Evolutionary conservation across 2,329 filamentous ascomycete species (phyloP).

Genomic region (Seiridium unicorne): DNA sequence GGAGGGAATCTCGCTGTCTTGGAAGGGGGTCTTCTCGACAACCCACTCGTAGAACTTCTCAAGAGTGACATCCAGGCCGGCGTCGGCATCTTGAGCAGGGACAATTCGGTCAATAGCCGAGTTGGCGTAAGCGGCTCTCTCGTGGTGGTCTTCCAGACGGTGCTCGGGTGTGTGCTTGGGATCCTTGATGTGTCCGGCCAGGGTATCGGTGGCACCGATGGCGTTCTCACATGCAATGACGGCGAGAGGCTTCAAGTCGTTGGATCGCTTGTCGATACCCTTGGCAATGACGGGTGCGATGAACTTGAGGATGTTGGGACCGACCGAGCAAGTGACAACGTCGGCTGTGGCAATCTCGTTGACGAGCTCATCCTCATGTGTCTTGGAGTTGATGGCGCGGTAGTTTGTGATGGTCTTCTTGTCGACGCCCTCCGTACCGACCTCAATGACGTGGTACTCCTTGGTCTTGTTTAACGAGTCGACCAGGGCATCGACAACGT

Average conservation of each 20-base stretch:
- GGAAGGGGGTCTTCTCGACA: constrained; percentile 84
- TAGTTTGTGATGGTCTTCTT: constrained; percentile 90
- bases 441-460: constrained; percentile 90
- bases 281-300: constrained; percentile 95
- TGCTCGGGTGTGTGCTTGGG: constrained; percentile 68
- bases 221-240: constrained; percentile 99
- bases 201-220: constrained; percentile 88
- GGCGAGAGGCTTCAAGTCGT: constrained; percentile 65
- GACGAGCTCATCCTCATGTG: constrained; percentile 76
- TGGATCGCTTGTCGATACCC: constrained; percentile 78
- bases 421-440: constrained; percentile 78
- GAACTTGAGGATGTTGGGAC: constrained; percentile 93
- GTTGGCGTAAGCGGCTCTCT: constrained; percentile 89
- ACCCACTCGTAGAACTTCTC: constrained; percentile 99
- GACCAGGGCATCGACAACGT: constrained; percentile 85
- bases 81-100: constrained; percentile 77
- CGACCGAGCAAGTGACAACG: constrained; percentile 93
- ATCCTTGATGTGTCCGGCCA: constrained; percentile 77
- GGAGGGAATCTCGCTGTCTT: constrained; percentile 64
- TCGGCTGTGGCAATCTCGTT: constrained; percentile 85
- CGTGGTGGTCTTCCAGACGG: constrained; percentile 65
- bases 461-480: constrained; percentile 71
- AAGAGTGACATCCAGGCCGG: constrained; percentile 86
- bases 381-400: constrained; percentile 93
- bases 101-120: constrained; percentile 98